Percentiles rank a stretch among this genome's conserved stretches.
Evolutionary conservation across 164 flowering plant species (phyloP).

Genomic region (Macadamia tetraphylla): DNA sequence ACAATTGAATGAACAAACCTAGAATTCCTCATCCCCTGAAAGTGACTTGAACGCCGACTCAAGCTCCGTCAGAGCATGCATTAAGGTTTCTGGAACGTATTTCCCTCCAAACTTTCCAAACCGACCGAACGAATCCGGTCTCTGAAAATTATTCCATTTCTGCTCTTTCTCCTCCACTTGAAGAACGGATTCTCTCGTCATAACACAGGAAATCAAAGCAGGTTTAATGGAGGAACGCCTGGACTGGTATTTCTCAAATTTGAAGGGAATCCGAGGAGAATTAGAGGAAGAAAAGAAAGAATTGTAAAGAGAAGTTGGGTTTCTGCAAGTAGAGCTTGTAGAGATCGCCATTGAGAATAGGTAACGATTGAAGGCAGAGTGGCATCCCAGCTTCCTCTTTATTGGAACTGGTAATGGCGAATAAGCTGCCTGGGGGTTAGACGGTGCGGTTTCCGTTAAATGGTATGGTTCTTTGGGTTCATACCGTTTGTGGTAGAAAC

Average conservation of each 20-base stretch:
- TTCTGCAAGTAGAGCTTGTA: background rate
- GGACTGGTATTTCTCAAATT: background rate
- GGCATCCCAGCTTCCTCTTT: too few relatives aligned
- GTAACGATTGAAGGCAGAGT: background rate
- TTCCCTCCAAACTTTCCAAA: slow-evolving; percentile 81
- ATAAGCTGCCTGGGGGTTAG: too few relatives aligned
- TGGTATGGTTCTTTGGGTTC: too few relatives aligned
- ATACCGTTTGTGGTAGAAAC: too few relatives aligned
- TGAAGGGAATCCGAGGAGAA: slow-evolving; percentile 2
- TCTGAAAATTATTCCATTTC: slow-evolving; percentile 4
- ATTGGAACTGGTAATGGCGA: too few relatives aligned
- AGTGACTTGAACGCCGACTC: slow-evolving; percentile 55
- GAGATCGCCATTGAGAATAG: slow-evolving; percentile 5
- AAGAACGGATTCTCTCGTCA: slow-evolving; percentile 2
- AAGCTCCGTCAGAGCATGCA: slow-evolving; percentile 76
- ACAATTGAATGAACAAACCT: slow-evolving; percentile 31
- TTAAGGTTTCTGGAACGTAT: slow-evolving; percentile 82
- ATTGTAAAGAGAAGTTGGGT: slow-evolving; percentile 1
- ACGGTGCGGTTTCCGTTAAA: too few relatives aligned
- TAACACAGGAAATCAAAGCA: slow-evolving; percentile 7
- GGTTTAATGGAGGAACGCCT: background rate
- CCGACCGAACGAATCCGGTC: slow-evolving; percentile 48
- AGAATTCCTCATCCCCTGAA: slow-evolving; percentile 49
- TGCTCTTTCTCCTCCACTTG: background rate
- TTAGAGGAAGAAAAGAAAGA: slow-evolving; percentile 1